Conservation (phyloP, 2,329 filamentous ascomycete genomes). For the Clathrospora elynae region DNA sequence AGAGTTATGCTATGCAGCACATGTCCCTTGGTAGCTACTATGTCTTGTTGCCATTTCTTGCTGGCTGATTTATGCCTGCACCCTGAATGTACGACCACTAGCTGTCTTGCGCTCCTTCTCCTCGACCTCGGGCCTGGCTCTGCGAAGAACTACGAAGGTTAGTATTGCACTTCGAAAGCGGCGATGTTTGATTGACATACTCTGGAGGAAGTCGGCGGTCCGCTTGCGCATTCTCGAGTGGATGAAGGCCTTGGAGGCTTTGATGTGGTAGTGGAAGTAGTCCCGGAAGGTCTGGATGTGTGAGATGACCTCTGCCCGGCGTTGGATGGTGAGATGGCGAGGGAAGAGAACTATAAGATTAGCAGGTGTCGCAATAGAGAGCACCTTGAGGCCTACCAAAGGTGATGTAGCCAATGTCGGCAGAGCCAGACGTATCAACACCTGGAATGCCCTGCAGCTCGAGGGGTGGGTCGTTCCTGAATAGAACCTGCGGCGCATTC, state of each 20-base stretch:
- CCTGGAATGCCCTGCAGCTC: slow-evolving; percentile 87
- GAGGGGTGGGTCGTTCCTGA: slow-evolving; percentile 90
- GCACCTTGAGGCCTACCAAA: slow-evolving; percentile 70
- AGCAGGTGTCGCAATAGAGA: slow-evolving; percentile 18
- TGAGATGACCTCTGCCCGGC: slow-evolving; percentile 93
- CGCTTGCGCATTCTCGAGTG: slow-evolving; percentile 97
- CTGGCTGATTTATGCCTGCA: slow-evolving; percentile 52
- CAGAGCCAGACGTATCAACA: slow-evolving; percentile 71
- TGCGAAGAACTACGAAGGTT: slow-evolving; percentile 75
- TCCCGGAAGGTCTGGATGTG: slow-evolving; percentile 99
- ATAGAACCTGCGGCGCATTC: slow-evolving; percentile 96
- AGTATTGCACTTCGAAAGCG: slow-evolving; percentile 32
- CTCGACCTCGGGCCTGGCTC: slow-evolving; percentile 92
- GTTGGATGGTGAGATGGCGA: slow-evolving; percentile 86
- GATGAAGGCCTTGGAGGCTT: slow-evolving; percentile 98
- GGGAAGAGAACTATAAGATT: slow-evolving; percentile 80
- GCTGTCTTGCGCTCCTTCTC: slow-evolving; percentile 98
- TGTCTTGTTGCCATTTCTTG: background rate
- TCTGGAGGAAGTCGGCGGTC: slow-evolving; percentile 97
- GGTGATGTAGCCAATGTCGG: slow-evolving; percentile 95
- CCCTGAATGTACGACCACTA: slow-evolving; percentile 87
- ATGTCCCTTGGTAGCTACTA: background rate
- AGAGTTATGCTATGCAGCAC: background rate
- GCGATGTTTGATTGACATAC: slow-evolving; percentile 55
- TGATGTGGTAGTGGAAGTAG: slow-evolving; percentile 99